phyloP scores from a whole-genome alignment of 202 grass and related monocot species.

The Schoenoplectus tabernaemontani region DNA sequence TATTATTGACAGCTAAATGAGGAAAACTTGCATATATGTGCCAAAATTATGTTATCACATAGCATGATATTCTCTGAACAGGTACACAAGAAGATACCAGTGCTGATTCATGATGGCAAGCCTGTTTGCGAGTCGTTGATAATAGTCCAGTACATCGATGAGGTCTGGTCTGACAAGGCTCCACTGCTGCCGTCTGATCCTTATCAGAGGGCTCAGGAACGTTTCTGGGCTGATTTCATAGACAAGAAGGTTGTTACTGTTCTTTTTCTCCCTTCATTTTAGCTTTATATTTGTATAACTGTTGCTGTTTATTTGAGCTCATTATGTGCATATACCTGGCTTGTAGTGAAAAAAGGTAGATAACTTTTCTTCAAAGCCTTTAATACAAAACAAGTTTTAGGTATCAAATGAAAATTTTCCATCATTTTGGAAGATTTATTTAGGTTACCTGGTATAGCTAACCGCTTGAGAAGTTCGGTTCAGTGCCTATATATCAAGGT shows the following conservation, averaged over 20 bases:
- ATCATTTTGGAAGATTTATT: too few relatives aligned
- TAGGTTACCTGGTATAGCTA: too few relatives aligned
- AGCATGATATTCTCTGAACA: not conserved
- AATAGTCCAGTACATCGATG: slow-evolving; percentile 46
- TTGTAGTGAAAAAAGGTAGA: too few relatives aligned
- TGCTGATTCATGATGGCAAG: slow-evolving; percentile 38
- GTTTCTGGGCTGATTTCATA: slow-evolving; percentile 43
- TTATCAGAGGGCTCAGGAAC: slow-evolving; percentile 23
- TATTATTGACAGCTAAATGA: not conserved
- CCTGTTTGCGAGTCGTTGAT: slow-evolving; percentile 37
- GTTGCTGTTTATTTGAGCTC: too few relatives aligned
- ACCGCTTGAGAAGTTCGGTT: too few relatives aligned
- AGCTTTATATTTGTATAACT: too few relatives aligned
- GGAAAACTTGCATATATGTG: not conserved
- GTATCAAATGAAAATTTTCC: too few relatives aligned
- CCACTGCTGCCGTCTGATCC: slow-evolving; percentile 29
- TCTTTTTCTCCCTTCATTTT: not conserved
- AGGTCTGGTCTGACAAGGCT: slow-evolving; percentile 25
- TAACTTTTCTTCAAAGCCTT: too few relatives aligned
- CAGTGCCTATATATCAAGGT: too few relatives aligned
- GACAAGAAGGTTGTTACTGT: not conserved
- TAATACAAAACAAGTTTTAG: too few relatives aligned
- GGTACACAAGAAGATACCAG: slow-evolving; percentile 46
- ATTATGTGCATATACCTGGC: too few relatives aligned
- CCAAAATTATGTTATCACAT: not conserved